phyloP scores from a whole-genome alignment of 805 yeast species.

The Henningerozyma blattae region DNA sequence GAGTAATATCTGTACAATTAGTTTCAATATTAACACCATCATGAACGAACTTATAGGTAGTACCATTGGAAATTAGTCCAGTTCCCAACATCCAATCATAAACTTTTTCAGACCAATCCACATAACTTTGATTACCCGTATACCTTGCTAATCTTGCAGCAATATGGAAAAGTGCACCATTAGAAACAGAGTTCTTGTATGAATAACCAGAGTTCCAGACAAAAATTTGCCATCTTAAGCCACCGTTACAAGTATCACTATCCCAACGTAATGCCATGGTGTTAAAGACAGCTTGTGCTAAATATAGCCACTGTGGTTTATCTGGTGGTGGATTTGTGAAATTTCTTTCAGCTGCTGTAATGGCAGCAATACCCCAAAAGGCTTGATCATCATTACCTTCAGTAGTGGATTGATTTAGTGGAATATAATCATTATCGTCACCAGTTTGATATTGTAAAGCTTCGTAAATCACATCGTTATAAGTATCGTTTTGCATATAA shows the following conservation, averaged over 20 bases:
- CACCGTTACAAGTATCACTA: slow-evolving; percentile 59
- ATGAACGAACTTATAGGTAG: slow-evolving; percentile 32
- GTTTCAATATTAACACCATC: slow-evolving; percentile 53
- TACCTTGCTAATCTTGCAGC: slow-evolving; percentile 82
- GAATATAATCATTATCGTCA: slow-evolving; percentile 65
- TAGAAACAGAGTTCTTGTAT: slow-evolving; percentile 85
- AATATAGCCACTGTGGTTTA: slow-evolving; percentile 61
- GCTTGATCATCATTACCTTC: slow-evolving; percentile 99
- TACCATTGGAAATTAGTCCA: slow-evolving; percentile 30
- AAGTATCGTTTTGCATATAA: slow-evolving; percentile 59
- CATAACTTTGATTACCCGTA: slow-evolving; percentile 62
- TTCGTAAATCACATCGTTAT: slow-evolving; percentile 41
- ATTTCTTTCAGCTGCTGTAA: slow-evolving; percentile 85
- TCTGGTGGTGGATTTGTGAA: slow-evolving; percentile 55
- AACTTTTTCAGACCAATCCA: slow-evolving; percentile 59
- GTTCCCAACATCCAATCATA: slow-evolving; percentile 70
- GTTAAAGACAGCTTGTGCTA: slow-evolving; percentile 84
- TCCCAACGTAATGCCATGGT: slow-evolving; percentile 92
- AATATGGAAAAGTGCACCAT: slow-evolving; percentile 78
- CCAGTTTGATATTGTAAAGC: slow-evolving; percentile 70
- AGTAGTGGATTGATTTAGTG: slow-evolving; percentile 75
- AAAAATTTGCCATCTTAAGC: slow-evolving; percentile 93
- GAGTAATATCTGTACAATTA: slow-evolving; percentile 51
- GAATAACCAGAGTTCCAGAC: slow-evolving; percentile 90
- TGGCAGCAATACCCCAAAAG: slow-evolving; percentile 90